Base-by-base conservation (phyloP, 1,139 yeast species). In the Hansenula lynferdii region DNA sequence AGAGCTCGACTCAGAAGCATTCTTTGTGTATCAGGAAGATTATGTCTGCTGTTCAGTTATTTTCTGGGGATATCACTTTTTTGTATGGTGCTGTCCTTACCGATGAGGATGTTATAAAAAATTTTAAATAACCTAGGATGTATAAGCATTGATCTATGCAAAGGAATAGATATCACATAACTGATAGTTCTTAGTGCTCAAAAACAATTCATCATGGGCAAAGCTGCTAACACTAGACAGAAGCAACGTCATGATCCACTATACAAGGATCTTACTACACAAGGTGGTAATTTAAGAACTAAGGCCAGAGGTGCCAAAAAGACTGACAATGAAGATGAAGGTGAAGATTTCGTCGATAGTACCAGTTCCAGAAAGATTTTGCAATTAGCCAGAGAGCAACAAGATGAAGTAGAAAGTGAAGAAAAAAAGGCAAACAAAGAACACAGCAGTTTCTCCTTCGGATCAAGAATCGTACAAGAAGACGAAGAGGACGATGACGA, bases 381-480 rank as follows among this genome's bases (percentile, higher is more conserved):
- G 48, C 85, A 84, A 57, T 70, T 92, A 49, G 98, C 97, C 14
- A 80, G 76, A 53, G 92, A 84, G 53, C 98, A 92, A 64, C 97
- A 89, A 60, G 90, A 85, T 34, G 98, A 92, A 58, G 61, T 90
- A 23, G 85, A 75, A 42, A 69, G 62, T 8, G 95, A 86, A 57
- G 87, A 80, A 47, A 59, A 61, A 28, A 54, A 50, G 5, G 47
- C 49, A 9, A 14, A 37, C 8, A 64, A 48, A 42, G 57, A 51
- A 38, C 39, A 53, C 37, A 47, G 58, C 1, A 41, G 57, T 50
- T 45, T 51, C 25, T 37, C 45, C 6, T 51, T 56, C 31, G 44
- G 64, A 11, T 36, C 53, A 8, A 58, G 65, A 49, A 64, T 60
- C 31, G 48, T 38, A 2, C 49, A 42, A n/a, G 61, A 56, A 17